Evolutionary conservation across 2,329 filamentous ascomycete species (phyloP), one percentile per base, ranked within the genome.

Genomic region (Hypoxylon sp.): DNA sequence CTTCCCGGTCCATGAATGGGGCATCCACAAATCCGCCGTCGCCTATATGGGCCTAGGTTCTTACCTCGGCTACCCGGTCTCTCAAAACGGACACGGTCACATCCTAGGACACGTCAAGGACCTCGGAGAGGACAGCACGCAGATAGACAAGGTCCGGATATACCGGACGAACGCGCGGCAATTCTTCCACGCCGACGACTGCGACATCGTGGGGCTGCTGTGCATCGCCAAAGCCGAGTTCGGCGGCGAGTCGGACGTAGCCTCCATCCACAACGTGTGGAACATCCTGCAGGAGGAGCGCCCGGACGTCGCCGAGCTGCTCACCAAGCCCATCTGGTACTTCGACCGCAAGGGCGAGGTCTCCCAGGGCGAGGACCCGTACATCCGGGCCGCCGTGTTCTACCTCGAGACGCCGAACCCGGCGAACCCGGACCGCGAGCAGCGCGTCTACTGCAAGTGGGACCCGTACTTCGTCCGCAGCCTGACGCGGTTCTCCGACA

Each of bases 41-140:
- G 93, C 91, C n/a, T 97, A 97, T 82, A 94, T 97, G 91, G 94
- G 94, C 3, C 85, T 97, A 1, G 91, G 92, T 44, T 93, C 92
- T 4, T 91, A 97, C 79, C 86, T 97, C 9, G 94, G 94, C 65
- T 96, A 97, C 83, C 95, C 96, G 70, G 89, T 97, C 44, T 92
- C 89, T 24, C 94, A 97, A 77, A 97, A 97, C 82, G 53, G 62
- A 26, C 67, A 67, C 26, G 94, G 94, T 48, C 94, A 97, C 80
- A 92, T 97, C 9, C 87, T 97, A 1, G 94, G 94, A 6, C 94
- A 97, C 79, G 94, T 97, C 74, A 95, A 97, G 81, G 94, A 97
- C 80, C 86, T 96, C 3, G 92, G 93, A 50, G 94, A 94, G 72
- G 93, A 97, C 78, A 85, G 91, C 26, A 88, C 85, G 3, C 90